Conservation (phyloP, 805 yeast species). For the Clavispora phyllophila region DNA sequence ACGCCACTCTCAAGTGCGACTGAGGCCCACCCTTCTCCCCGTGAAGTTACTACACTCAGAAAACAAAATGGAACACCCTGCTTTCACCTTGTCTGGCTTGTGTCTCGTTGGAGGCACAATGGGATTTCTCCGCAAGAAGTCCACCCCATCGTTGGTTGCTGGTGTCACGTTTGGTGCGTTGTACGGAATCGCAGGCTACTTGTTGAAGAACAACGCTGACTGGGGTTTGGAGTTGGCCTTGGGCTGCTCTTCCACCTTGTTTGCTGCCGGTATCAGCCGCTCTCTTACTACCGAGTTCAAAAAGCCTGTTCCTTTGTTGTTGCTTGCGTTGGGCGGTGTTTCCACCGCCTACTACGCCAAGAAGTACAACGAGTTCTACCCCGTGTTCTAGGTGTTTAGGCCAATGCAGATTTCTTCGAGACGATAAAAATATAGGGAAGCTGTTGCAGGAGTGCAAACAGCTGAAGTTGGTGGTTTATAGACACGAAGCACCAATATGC, state of each 20-base stretch:
- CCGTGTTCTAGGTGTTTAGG: background rate
- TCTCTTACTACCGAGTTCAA: slow-evolving; percentile 52
- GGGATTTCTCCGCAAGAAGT: slow-evolving; percentile 64
- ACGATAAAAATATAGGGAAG: too few relatives aligned
- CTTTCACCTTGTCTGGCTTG: slow-evolving; percentile 64
- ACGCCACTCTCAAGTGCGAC: too few relatives aligned
- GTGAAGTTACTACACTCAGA: too few relatives aligned
- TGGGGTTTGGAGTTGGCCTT: slow-evolving; percentile 79
- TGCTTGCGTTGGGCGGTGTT: slow-evolving; percentile 58
- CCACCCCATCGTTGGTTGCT: slow-evolving; percentile 75
- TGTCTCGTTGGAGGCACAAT: slow-evolving; percentile 65
- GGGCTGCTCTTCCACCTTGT: slow-evolving; percentile 60
- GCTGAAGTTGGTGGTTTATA: too few relatives aligned
- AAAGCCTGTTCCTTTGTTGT: slow-evolving; percentile 71
- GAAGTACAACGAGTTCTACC: slow-evolving; percentile 71
- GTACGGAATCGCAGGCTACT: slow-evolving; percentile 70
- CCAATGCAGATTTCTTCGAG: too few relatives aligned
- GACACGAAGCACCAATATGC: too few relatives aligned
- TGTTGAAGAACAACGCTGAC: slow-evolving; percentile 66
- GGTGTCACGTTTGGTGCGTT: slow-evolving; percentile 59
- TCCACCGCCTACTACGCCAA: slow-evolving; percentile 65
- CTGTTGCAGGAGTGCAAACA: too few relatives aligned
- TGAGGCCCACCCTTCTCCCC: too few relatives aligned
- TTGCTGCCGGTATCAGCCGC: slow-evolving; percentile 71
- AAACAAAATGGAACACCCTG: slow-evolving; percentile 66